These are phyloP conservation scores for Citrullus amarus DNA, from an alignment of 306 rosid genomes.

Conservation along the genomic window DNA sequence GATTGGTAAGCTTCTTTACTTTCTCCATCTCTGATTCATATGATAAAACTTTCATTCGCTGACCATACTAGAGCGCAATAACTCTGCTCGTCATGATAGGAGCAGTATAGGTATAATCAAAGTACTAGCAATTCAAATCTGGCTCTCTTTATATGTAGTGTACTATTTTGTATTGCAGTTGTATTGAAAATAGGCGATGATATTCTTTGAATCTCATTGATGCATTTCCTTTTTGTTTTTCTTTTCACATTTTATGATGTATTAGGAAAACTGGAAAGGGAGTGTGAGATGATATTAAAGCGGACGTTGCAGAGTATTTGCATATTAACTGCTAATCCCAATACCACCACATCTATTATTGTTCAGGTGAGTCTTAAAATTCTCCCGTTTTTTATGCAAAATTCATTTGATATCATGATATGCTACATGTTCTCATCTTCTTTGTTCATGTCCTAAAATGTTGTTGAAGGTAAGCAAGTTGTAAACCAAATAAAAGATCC, in stretches of 20 bases:
- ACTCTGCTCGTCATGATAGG: neutral
- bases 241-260: neutral
- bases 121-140: neutral
- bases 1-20: conserved; percentile 25
- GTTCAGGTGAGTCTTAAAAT: conserved; percentile 37
- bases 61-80: neutral
- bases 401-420: neutral
- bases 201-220: neutral
- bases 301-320: conserved; percentile 70
- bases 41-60: neutral
- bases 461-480: neutral
- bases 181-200: neutral
- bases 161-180: neutral
- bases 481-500: neutral
- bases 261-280: conserved; percentile 63
- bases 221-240: neutral
- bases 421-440: neutral
- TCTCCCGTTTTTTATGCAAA: neutral
- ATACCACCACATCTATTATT: conserved; percentile 61
- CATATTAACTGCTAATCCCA: conserved; percentile 57
- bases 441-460: neutral
- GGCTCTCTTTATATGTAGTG: neutral
- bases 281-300: conserved; percentile 79
- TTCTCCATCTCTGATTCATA: neutral
- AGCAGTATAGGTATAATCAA: neutral